Evolutionary conservation across 1,284 basidiomycete species (phyloP).

Genomic region (Somion occarium): DNA sequence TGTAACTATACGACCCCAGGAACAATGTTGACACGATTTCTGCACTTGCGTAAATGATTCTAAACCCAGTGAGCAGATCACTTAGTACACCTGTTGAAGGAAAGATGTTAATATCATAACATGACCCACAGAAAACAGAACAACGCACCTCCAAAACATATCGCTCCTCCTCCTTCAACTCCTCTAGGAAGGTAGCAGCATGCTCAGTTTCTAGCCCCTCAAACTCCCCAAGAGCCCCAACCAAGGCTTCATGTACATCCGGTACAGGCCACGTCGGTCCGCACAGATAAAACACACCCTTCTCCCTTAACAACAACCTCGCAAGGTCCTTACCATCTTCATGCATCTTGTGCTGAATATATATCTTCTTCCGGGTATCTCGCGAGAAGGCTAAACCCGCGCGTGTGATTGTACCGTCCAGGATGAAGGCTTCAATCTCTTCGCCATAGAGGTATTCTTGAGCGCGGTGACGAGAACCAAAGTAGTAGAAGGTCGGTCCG

Average conservation of each 20-base stretch:
- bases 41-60: too few relatives aligned
- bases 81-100: too few relatives aligned
- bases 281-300: slow-evolving; percentile 93
- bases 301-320: slow-evolving; percentile 62
- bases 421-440: slow-evolving; percentile 81
- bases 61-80: background rate
- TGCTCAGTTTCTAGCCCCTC: slow-evolving; percentile 61
- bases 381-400: slow-evolving; percentile 97
- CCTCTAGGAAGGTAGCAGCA: slow-evolving; percentile 85
- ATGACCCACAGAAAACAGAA: too few relatives aligned
- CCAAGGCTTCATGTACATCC: slow-evolving; percentile 92
- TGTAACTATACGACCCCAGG: too few relatives aligned
- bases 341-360: slow-evolving; percentile 98
- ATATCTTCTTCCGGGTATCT: slow-evolving; percentile 88
- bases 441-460: slow-evolving; percentile 97
- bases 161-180: slow-evolving; percentile 94
- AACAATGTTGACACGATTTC: too few relatives aligned
- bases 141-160: slow-evolving; percentile 89
- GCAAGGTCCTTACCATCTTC: slow-evolving; percentile 81
- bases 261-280: slow-evolving; percentile 99
- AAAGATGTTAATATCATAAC: too few relatives aligned
- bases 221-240: slow-evolving; percentile 72
- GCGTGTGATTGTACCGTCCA: slow-evolving; percentile 80
- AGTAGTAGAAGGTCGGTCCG: slow-evolving; percentile 96
- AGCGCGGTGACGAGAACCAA: slow-evolving; percentile 92